Evolutionary conservation across 2,329 filamentous ascomycete species (phyloP).

Genomic region (Bipolaris victoriae): DNA sequence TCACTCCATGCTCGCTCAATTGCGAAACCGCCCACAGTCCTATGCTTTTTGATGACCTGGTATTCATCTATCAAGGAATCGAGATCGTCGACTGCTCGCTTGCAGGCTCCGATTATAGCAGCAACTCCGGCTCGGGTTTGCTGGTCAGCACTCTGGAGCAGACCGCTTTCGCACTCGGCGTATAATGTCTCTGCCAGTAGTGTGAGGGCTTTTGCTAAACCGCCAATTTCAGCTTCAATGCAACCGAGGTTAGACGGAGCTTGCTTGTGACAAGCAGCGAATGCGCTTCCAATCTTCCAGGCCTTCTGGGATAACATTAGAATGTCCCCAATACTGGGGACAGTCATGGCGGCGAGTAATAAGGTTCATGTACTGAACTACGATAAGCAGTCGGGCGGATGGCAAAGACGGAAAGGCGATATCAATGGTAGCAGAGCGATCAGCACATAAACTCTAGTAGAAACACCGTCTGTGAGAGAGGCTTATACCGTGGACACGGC

Average conservation of each 20-base stretch:
- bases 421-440: not conserved
- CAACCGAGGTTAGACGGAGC: constrained; percentile 52
- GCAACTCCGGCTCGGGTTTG: constrained; percentile 47
- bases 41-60: constrained; percentile 52
- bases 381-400: constrained; percentile 1
- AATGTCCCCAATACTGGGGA: constrained; percentile 52
- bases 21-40: constrained; percentile 49
- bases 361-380: constrained; percentile 17
- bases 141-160: constrained; percentile 46
- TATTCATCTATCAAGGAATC: constrained; percentile 55
- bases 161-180: constrained; percentile 40
- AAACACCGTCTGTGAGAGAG: constrained; percentile 23
- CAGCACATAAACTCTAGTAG: constrained; percentile 5
- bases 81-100: constrained; percentile 51
- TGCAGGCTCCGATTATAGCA: constrained; percentile 49
- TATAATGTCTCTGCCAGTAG: constrained; percentile 55
- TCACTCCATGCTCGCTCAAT: constrained; percentile 55
- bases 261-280: constrained; percentile 49
- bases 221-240: constrained; percentile 51
- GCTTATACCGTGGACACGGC: constrained; percentile 24
- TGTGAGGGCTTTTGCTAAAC: constrained; percentile 52
- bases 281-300: constrained; percentile 55
- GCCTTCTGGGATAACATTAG: constrained; percentile 55
- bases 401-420: not conserved
- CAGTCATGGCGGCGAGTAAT: constrained; percentile 32